Evolutionary conservation across 768 basidiomycete species (phyloP), one percentile per base, ranked within the genome.

Genomic region (Infundibulicybe gibba): DNA sequence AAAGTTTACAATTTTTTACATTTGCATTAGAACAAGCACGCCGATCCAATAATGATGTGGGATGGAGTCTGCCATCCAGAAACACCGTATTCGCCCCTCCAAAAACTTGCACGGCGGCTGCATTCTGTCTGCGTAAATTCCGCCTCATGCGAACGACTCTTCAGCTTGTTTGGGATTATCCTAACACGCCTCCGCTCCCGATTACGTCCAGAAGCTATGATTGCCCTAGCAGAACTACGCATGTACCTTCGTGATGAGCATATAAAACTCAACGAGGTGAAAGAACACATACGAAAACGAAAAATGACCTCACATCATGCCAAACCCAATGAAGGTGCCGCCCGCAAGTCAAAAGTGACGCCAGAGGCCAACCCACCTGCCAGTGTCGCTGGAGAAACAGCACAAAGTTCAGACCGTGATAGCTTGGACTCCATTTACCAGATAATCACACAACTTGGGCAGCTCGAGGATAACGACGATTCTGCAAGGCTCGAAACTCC

Each of bases 71-170:
- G 15, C 31, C 45, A 44, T 43, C 48, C 48, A 17, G 41, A 32
- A 12, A 16, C 14, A 11, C 11, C 15, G 21, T 25, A 31, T 19
- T 50, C 55, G 19, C 54, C 55, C n/a, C 50, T 61, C 37, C 44
- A 59, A 30, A 40, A 34, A 11, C 50, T 66, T 42, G 59, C 59
- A 13, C 30, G 45, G 11, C 47, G 41, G 14, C 41, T 61, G 8
- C 48, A 62, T 10, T 56, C 59, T 12, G 55, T 65, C 16, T 55
- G 43, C 32, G 52, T 59, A 15, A 67, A 64, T 44, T 67, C 63
- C 6, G 63, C 64, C n/a, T 63, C 64, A 19, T 61, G 61, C 20
- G 57, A 66, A 48, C 48, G 55, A 4, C 54, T 66, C 9, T 65
- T 63, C 53, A 66, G 65, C 33, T 41, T 50, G 2, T 61, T 66